A percentile compares a stretch with the other conserved stretches of the same genome.
Evolutionary conservation across 208 protist species (phyloP).

Genomic region (Trypanosoma melophagium): DNA sequence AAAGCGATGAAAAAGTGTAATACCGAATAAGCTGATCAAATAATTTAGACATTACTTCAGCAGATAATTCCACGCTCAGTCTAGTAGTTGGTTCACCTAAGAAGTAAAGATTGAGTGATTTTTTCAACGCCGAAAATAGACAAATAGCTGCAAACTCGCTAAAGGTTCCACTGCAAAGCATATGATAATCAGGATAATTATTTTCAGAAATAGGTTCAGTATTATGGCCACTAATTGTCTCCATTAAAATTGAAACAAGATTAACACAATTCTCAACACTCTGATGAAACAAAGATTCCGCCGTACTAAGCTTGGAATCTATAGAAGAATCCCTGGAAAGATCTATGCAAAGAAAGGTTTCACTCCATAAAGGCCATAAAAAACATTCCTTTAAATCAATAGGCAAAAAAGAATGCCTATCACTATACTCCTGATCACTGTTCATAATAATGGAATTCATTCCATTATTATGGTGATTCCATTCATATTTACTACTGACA

Average conservation of each 20-base stretch:
- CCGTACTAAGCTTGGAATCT: not conserved
- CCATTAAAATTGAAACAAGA: slow-evolving; percentile 6
- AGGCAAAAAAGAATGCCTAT: not conserved
- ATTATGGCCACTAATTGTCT: slow-evolving; percentile 5
- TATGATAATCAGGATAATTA: slow-evolving; percentile 6
- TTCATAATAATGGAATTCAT: not conserved
- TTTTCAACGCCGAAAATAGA: slow-evolving; percentile 25
- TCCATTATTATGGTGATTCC: not conserved
- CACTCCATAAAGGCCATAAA: slow-evolving; percentile 25
- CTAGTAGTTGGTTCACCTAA: slow-evolving; percentile 13
- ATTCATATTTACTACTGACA: not conserved
- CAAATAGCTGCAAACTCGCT: slow-evolving; percentile 27
- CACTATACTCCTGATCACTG: not conserved
- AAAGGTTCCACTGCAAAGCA: slow-evolving; percentile 24
- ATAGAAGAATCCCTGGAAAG: not conserved
- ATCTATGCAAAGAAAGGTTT: slow-evolving; percentile 9
- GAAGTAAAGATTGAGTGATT: slow-evolving; percentile 12
- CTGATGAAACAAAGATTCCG: slow-evolving; percentile 13
- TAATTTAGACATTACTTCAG: slow-evolving; percentile 25
- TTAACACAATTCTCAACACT: slow-evolving; percentile 3
- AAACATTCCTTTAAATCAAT: slow-evolving; percentile 4
- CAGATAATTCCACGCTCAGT: slow-evolving; percentile 2
- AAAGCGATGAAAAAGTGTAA: slow-evolving; percentile 12
- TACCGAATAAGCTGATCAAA: slow-evolving; percentile 25
- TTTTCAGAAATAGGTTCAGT: not conserved